These are phyloP conservation scores for Pholiota molesta DNA, from an alignment of 768 basidiomycete genomes.

Conservation along the genomic window DNA sequence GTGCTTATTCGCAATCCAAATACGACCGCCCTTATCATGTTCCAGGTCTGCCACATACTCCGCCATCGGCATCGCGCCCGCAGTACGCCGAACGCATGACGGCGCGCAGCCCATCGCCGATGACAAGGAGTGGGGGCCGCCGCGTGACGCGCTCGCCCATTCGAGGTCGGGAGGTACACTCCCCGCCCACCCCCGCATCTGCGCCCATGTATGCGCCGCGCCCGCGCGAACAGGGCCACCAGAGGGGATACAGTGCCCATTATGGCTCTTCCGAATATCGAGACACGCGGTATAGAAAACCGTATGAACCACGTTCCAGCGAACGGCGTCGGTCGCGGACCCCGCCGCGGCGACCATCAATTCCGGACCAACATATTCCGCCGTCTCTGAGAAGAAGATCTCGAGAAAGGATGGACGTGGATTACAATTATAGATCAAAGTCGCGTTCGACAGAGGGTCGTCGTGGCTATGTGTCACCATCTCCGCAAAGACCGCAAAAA, in stretches of 20 bases:
- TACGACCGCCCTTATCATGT: not conserved
- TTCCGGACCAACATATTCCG: not conserved
- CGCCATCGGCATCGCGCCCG: not conserved
- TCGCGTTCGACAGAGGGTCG: not conserved
- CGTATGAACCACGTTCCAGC: not conserved
- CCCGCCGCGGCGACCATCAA: not conserved
- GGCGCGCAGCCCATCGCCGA: not conserved
- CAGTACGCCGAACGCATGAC: not conserved
- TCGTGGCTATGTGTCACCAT: not conserved
- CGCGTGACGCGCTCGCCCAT: not conserved
- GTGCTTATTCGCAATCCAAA: not conserved
- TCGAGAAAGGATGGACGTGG: not conserved
- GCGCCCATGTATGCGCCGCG: not conserved
- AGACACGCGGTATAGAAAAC: not conserved
- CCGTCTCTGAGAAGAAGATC: not conserved
- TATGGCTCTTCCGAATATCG: not conserved
- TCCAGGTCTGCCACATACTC: not conserved
- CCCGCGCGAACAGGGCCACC: not conserved
- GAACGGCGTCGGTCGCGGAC: not conserved
- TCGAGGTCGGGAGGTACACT: not conserved
- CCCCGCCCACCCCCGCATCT: not conserved
- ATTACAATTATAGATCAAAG: not conserved
- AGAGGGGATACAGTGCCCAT: too few relatives aligned
- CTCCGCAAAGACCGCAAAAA: not conserved
- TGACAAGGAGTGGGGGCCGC: not conserved